phyloP scores from a whole-genome alignment of 1,284 basidiomycete species.

The Marasmius sp. region DNA sequence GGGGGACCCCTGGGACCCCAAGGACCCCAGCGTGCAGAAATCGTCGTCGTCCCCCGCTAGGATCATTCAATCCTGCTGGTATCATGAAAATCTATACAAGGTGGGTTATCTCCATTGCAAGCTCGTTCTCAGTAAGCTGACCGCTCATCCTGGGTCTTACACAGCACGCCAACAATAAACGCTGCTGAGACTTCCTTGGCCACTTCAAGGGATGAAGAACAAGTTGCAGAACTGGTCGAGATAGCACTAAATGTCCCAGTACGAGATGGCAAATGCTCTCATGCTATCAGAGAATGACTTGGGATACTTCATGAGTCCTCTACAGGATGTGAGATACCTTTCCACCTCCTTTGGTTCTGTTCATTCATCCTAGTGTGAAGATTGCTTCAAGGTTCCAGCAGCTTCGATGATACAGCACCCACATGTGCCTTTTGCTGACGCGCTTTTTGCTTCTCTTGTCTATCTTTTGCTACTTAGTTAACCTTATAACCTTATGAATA shows the following conservation, averaged over 20 bases:
- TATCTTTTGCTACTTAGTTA: too few relatives aligned
- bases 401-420: too few relatives aligned
- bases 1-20: too few relatives aligned
- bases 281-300: constrained; percentile 2
- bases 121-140: neutral
- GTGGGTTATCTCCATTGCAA: neutral
- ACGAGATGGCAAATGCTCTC: constrained; percentile 2
- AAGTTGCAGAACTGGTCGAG: constrained; percentile 7
- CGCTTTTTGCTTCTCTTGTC: too few relatives aligned
- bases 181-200: constrained; percentile 5
- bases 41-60: too few relatives aligned
- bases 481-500: too few relatives aligned
- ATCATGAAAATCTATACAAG: constrained; percentile 6
- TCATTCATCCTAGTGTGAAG: too few relatives aligned
- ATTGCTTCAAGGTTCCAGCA: too few relatives aligned
- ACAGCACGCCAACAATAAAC: neutral
- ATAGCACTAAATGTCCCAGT: constrained; percentile 1
- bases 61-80: constrained; percentile 8
- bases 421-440: too few relatives aligned
- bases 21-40: too few relatives aligned
- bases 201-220: constrained; percentile 8
- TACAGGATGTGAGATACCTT: constrained; percentile 7
- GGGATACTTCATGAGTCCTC: constrained; percentile 14
- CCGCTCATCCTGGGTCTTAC: neutral
- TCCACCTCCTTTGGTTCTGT: too few relatives aligned